These are phyloP conservation scores for Debaryomycetaceae sp. DNA, from an alignment of 1,139 yeast species.

Conservation along the genomic window DNA sequence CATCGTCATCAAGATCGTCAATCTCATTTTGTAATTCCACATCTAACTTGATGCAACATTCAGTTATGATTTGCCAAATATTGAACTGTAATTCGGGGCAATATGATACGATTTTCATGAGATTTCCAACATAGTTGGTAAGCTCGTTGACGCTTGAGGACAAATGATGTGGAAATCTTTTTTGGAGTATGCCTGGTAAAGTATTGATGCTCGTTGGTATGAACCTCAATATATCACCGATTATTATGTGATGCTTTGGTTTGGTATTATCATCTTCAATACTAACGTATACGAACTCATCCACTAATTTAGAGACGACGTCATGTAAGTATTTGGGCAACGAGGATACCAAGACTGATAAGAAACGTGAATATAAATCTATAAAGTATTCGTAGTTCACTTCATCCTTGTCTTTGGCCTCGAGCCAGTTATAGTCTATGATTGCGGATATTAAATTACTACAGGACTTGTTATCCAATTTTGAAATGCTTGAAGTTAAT, in stretches of 20 bases:
- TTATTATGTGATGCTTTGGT: slow-evolving; percentile 60
- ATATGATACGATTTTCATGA: slow-evolving; percentile 58
- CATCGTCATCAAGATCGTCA: slow-evolving; percentile 79
- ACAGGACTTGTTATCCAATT: slow-evolving; percentile 36
- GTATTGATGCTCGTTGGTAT: slow-evolving; percentile 79
- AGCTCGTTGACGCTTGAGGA: slow-evolving; percentile 54
- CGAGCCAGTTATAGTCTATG: slow-evolving; percentile 57
- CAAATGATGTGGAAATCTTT: slow-evolving; percentile 73
- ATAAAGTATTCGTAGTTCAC: slow-evolving; percentile 34
- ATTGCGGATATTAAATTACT: slow-evolving; percentile 32
- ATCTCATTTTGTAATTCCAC: slow-evolving; percentile 90
- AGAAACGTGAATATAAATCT: slow-evolving; percentile 61
- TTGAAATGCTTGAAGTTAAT: slow-evolving; percentile 35
- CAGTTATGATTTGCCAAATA: slow-evolving; percentile 78
- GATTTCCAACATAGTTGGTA: slow-evolving; percentile 62
- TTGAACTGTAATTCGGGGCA: slow-evolving; percentile 71
- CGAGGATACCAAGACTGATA: slow-evolving; percentile 76
- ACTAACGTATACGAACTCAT: slow-evolving; percentile 46
- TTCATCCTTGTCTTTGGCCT: slow-evolving; percentile 14
- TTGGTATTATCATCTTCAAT: slow-evolving; percentile 6
- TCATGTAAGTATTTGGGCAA: slow-evolving; percentile 88
- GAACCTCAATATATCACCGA: slow-evolving; percentile 59
- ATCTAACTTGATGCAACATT: slow-evolving; percentile 79
- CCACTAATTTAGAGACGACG: slow-evolving; percentile 63
- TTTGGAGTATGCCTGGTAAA: slow-evolving; percentile 57